Evolutionary conservation across 371 early-diverging fungal species (phyloP).

Genomic region (Mucor sp.): DNA sequence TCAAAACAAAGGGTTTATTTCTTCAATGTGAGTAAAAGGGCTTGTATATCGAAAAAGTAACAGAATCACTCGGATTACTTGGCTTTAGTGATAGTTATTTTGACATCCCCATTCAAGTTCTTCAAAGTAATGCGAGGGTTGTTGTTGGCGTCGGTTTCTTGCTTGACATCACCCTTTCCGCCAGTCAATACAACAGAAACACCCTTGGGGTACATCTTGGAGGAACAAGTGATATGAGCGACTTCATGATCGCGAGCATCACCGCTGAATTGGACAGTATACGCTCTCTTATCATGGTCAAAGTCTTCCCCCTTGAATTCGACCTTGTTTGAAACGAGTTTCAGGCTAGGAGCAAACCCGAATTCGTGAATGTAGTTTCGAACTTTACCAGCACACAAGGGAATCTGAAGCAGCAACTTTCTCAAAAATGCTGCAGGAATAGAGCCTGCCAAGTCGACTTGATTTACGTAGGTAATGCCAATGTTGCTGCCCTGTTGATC

Average conservation of each 20-base stretch:
- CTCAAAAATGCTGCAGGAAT: constrained; percentile 39
- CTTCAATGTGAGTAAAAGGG: too few relatives aligned
- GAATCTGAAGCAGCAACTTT: constrained; percentile 33
- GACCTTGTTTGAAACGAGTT: constrained; percentile 1
- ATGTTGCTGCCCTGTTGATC: constrained; percentile 25
- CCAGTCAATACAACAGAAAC: constrained; percentile 28
- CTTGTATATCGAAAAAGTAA: too few relatives aligned
- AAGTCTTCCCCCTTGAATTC: constrained; percentile 29
- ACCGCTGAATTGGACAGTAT: constrained; percentile 15
- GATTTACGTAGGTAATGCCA: constrained; percentile 39
- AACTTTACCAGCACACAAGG: constrained; percentile 46
- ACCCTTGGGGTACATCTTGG: constrained; percentile 41
- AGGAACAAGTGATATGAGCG: constrained; percentile 8
- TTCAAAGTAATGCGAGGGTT: constrained; percentile 4
- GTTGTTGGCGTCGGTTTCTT: neutral
- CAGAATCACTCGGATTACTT: neutral
- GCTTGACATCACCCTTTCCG: constrained; percentile 6
- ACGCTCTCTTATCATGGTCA: constrained; percentile 33
- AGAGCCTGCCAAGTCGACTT: constrained; percentile 41
- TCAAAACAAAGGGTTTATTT: too few relatives aligned
- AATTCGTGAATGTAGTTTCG: constrained; percentile 30
- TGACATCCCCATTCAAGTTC: constrained; percentile 5
- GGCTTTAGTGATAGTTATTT: neutral
- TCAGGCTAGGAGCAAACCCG: constrained; percentile 35
- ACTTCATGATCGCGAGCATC: constrained; percentile 13